These are phyloP conservation scores for Symbiodinium pilosum DNA, from an alignment of 73 alveolate genomes.

Conservation along the genomic window DNA sequence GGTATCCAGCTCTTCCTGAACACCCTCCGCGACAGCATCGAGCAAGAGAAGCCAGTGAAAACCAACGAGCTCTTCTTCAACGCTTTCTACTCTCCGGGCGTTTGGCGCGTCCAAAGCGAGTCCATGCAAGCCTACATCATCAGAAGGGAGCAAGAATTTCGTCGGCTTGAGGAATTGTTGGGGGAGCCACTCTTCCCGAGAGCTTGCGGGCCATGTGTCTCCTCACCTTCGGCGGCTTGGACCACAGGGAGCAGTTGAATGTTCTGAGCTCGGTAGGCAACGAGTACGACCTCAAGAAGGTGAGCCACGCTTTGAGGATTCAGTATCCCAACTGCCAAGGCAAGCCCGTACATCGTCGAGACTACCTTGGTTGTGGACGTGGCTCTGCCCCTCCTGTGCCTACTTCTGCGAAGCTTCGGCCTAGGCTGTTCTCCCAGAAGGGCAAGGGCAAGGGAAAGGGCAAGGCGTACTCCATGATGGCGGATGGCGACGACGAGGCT, in stretches of 20 bases:
- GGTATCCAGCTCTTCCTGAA: not conserved
- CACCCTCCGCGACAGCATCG: constrained; percentile 32
- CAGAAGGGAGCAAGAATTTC: not conserved
- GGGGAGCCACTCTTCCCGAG: not conserved
- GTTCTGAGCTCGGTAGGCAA: constrained; percentile 4
- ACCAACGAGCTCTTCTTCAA: constrained; percentile 27
- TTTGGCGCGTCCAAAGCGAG: not conserved
- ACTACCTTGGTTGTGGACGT: not conserved
- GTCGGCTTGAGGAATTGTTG: not conserved
- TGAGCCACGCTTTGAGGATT: not conserved
- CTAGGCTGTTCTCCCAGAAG: not conserved
- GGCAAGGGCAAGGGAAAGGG: not conserved
- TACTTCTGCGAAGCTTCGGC: not conserved
- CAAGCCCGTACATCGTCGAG: not conserved
- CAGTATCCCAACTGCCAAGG: not conserved
- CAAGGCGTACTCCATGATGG: not conserved
- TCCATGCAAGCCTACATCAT: constrained; percentile 8
- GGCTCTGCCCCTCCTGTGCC: not conserved
- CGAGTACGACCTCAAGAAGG: constrained; percentile 28
- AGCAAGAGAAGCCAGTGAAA: constrained; percentile 20
- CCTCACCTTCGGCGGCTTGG: constrained; percentile 17
- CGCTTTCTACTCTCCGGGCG: constrained; percentile 19
- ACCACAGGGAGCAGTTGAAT: not conserved
- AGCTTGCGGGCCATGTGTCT: not conserved
- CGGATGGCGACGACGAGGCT: not conserved